These are phyloP conservation scores for Chaetoceros muelleri DNA, from an alignment of 108 stramenopile genomes.

Conservation along the genomic window DNA sequence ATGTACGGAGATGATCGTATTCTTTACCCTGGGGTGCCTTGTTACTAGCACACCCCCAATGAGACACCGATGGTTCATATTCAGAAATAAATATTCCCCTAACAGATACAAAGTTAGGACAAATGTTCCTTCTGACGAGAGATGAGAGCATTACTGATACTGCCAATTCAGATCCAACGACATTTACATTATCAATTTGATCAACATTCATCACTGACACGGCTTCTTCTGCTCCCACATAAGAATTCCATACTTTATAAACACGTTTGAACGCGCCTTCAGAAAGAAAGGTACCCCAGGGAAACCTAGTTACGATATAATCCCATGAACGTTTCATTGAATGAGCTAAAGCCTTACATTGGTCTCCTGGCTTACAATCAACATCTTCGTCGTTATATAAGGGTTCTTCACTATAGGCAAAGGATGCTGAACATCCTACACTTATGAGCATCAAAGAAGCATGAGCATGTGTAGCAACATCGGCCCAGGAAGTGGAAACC, in stretches of 20 bases:
- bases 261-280: slow-evolving; percentile 92
- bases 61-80: slow-evolving; percentile 41
- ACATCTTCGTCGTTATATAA: slow-evolving; percentile 18
- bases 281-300: slow-evolving; percentile 72
- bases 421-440: slow-evolving; percentile 39
- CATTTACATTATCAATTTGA: slow-evolving; percentile 42
- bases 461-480: slow-evolving; percentile 53
- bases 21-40: slow-evolving; percentile 43
- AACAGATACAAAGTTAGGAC: slow-evolving; percentile 88
- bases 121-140: slow-evolving; percentile 72
- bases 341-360: slow-evolving; percentile 9
- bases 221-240: slow-evolving; percentile 45
- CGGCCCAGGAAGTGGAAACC: slow-evolving; percentile 68
- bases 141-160: slow-evolving; percentile 75
- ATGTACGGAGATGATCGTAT: slow-evolving; percentile 11
- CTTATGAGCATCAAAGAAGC: slow-evolving; percentile 55
- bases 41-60: slow-evolving; percentile 58
- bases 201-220: slow-evolving; percentile 80
- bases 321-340: slow-evolving; percentile 52
- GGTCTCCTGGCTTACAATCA: slow-evolving; percentile 17
- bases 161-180: slow-evolving; percentile 80
- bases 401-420: slow-evolving; percentile 13
- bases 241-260: slow-evolving; percentile 65
- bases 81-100: slow-evolving; percentile 63
- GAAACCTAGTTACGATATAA: slow-evolving; percentile 40